Evolutionary conservation across 2,329 filamentous ascomycete species (phyloP), one percentile per base, ranked within the genome.

Genomic region (Colletotrichum sp.): DNA sequence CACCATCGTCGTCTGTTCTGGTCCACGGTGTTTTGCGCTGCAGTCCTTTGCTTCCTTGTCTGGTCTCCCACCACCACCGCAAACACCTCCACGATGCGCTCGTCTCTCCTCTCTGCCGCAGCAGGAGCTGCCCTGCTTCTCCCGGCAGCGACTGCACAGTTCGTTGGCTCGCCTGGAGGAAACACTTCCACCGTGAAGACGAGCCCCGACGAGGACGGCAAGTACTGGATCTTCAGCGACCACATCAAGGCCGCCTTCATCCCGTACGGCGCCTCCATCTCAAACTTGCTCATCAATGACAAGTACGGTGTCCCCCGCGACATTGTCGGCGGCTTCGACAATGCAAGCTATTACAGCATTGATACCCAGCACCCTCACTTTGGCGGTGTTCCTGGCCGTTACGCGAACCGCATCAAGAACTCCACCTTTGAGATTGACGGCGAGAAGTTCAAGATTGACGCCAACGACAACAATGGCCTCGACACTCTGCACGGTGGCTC

Each of bases 361-460:
- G 93, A 95, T 83, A 84, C 84, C 75, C 86, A 90, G 76, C 94
- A 96, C 83, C 92, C 91, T 67, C 93, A 95, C 87, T 92, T 94
- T 78, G 94, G 93, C 74, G 87, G 92, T 79, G 92, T 96, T 1
- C 93, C 93, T 1, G 94, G 94, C 63, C 92, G 94, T 71, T 96
- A 96, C 82, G 94, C 94, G 74, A 96, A 96, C 84, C 92, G 94
- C 78, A 96, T 96, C 87, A 92, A 92, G 88, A 95, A 96, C 87
- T 93, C 91, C 83, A 93, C 90, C 7, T 95, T 95, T 80, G 88
- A 86, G 75, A 91, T 95, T 73, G 93, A 94, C 78, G 93, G 92
- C 68, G 84, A 85, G 70, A 86, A 83, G 5, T 94, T 91, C 83
- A 84, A 93, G 76, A 85, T 94, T 71, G 80, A 86, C 48, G 86